Conservation (phyloP, 495 filamentous ascomycete genomes). For the Xylaria acuta region DNA sequence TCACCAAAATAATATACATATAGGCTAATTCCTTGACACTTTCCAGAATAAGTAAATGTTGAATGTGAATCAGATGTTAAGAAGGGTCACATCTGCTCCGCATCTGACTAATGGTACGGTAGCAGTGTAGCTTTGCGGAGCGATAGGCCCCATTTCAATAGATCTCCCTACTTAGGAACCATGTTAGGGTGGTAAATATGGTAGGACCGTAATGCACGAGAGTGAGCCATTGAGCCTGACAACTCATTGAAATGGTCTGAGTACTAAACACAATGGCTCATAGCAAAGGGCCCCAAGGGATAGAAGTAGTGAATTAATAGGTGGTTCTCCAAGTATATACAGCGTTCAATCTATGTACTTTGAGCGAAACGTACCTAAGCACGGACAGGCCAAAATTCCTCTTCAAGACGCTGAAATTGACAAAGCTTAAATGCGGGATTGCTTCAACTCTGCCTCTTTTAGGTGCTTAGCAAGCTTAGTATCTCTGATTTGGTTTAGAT, state of each 20-base stretch:
- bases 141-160: neutral
- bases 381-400: neutral
- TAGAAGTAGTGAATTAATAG: neutral
- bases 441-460: neutral
- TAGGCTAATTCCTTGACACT: neutral
- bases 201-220: neutral
- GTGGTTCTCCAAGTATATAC: neutral
- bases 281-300: neutral
- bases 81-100: neutral
- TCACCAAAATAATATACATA: neutral
- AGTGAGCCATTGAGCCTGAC: too few relatives aligned
- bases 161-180: neutral
- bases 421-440: neutral
- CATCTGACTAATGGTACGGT: neutral
- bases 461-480: too few relatives aligned
- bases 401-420: neutral
- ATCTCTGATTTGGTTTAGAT: neutral
- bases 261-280: too few relatives aligned
- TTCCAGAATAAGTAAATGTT: neutral
- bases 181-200: neutral
- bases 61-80: neutral
- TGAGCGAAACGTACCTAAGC: too few relatives aligned
- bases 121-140: neutral
- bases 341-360: too few relatives aligned
- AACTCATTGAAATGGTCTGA: neutral